Evolutionary conservation across 2,329 filamentous ascomycete species (phyloP).

Genomic region (Beauveria sp.): DNA sequence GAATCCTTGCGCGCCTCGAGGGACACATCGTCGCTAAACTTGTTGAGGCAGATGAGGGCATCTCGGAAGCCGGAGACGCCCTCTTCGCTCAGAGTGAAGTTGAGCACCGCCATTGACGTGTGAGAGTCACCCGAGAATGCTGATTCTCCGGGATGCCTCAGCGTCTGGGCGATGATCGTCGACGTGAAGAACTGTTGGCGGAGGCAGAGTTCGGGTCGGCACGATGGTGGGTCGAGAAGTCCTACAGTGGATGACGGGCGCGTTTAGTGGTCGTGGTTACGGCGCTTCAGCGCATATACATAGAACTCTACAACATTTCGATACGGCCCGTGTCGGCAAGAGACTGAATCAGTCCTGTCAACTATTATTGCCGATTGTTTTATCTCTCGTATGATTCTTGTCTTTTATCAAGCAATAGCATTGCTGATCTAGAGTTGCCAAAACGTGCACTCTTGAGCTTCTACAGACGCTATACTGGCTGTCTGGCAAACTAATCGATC

Average conservation of each 20-base stretch:
- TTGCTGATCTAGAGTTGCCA: too few species aligned
- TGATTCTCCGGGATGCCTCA: not conserved
- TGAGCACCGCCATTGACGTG: conserved; percentile 50
- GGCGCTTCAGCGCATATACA: not conserved
- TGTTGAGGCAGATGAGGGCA: conserved; percentile 63
- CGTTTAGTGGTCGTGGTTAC: not conserved
- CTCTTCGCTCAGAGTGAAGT: conserved; percentile 67
- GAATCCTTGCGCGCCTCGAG: conserved; percentile 64
- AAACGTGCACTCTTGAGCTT: too few species aligned
- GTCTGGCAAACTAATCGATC: too few species aligned
- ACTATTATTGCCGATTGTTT: too few species aligned
- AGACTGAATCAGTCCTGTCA: too few species aligned
- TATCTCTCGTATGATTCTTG: too few species aligned
- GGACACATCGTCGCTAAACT: conserved; percentile 73
- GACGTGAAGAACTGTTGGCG: not conserved
- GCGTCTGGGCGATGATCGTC: not conserved
- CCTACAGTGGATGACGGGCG: not conserved
- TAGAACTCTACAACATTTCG: not conserved
- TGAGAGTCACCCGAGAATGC: too few species aligned
- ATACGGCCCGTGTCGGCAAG: too few species aligned
- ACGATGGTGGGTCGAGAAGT: not conserved
- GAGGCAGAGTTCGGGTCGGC: not conserved
- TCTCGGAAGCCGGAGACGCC: conserved; percentile 65
- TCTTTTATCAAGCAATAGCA: too few species aligned
- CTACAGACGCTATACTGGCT: too few species aligned